Evolutionary conservation across 768 basidiomycete species (phyloP), one percentile per base, ranked within the genome.

Genomic region (Russula dissimulans): DNA sequence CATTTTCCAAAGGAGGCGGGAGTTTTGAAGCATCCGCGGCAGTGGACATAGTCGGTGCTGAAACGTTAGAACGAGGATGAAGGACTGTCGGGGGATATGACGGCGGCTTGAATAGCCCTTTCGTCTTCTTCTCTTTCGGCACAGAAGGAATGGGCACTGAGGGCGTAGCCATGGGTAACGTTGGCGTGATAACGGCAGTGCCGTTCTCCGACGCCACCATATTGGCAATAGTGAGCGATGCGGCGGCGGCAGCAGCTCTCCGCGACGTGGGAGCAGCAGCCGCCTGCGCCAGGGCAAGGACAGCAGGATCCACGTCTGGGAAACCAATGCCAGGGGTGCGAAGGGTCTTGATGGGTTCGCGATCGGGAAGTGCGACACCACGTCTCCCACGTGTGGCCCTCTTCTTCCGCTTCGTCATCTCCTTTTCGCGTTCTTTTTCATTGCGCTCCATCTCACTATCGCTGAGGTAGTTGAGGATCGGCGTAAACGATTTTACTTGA

Each of bases 191-290:
- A 54, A 84, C 77, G 31, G 79, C 70, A 34, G 81, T 84, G 55
- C 89, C 90, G 65, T 94, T 94, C 74, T 95, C 93, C 1, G 88
- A 89, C 1, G 93, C 93, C 1, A 94, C 91, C 81, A 95, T 90
- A 67, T 87, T 90, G 36, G 91, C 90, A 65, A 93, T 93, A n/a
- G 85, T 91, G 46, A 88, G 64, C 5, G 84, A 83, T 3, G 91
- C 91, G 5, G 88, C 88, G 0, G 87, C 86, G 0, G 94, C 94
- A 0, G 94, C 94, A 3, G 91, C 93, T 67, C 93, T 78, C 57
- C 91, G 75, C 0, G 86, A 85, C 12, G 83, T 81, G 0, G 88
- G 87, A 1, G 85, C 85, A 56, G 77, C 82, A 4, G 82, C 82
- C 0, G 85, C 82, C 15, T 78, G 81, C 1, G 81, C 84, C 7